A percentile compares a stretch with the other conserved stretches of the same genome.
phyloP scores from a whole-genome alignment of 163 green algal genomes.

The Smithsoniella earleae region DNA sequence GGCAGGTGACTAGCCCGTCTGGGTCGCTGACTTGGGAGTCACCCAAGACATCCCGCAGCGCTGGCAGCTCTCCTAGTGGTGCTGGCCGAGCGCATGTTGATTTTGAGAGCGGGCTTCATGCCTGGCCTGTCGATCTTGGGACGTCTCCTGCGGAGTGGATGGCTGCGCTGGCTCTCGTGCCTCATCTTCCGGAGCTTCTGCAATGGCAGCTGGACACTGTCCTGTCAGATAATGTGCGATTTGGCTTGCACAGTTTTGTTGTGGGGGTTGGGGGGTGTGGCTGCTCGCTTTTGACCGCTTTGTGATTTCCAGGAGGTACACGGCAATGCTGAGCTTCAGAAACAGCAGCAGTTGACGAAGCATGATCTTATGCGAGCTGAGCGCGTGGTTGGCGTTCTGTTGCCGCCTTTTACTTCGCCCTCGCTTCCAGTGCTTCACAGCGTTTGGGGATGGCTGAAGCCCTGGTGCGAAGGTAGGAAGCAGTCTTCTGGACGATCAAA shows the following conservation, averaged over 20 bases:
- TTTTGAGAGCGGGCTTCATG: no score
- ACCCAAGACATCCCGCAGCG: no score
- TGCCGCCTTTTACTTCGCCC: not conserved
- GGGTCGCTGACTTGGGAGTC: no score
- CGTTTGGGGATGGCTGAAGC: conserved; percentile 1
- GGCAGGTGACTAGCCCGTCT: no score
- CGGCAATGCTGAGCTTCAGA: not conserved
- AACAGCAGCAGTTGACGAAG: not conserved
- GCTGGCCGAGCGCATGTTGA: not conserved
- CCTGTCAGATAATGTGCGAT: not conserved
- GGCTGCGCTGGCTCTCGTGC: not conserved
- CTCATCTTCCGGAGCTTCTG: not conserved
- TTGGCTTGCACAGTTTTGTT: not conserved
- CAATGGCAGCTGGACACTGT: not conserved
- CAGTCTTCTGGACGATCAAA: no score
- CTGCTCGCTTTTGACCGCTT: not conserved
- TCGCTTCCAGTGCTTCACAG: not conserved
- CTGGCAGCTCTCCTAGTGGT: no score
- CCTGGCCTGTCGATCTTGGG: not conserved
- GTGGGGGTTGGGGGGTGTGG: not conserved
- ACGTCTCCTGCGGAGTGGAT: not conserved
- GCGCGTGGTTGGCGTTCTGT: not conserved
- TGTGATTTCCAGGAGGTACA: not conserved
- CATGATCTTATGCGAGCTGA: not conserved
- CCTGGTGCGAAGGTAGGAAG: no score